Conservation (phyloP, 2,329 filamentous ascomycete genomes). For the Macrophomina pseudophaseolina region DNA sequence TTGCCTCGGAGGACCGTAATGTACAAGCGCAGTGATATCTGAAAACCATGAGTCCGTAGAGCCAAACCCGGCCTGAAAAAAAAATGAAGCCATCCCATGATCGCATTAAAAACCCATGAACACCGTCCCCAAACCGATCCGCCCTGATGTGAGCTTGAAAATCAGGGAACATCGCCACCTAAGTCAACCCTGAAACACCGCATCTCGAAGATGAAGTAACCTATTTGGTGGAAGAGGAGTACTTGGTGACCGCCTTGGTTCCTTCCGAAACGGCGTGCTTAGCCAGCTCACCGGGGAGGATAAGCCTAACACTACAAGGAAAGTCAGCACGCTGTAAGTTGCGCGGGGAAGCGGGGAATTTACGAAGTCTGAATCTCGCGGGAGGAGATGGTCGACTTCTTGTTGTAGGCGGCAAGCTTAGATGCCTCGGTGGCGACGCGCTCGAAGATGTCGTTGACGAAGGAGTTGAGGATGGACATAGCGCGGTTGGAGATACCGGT, state of each 20-base stretch:
- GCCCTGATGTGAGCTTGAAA: slow-evolving; percentile 25
- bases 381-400: slow-evolving; percentile 99
- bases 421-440: slow-evolving; percentile 97
- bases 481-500: slow-evolving; percentile 99
- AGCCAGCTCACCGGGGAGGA: slow-evolving; percentile 96
- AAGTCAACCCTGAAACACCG: slow-evolving; percentile 26
- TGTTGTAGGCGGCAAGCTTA: slow-evolving; percentile 99
- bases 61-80: slow-evolving; percentile 35
- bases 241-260: slow-evolving; percentile 99
- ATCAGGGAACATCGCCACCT: slow-evolving; percentile 28
- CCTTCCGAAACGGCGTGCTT: slow-evolving; percentile 99
- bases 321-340: slow-evolving; percentile 36
- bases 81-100: slow-evolving; percentile 55
- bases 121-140: slow-evolving; percentile 30
- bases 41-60: slow-evolving; percentile 28
- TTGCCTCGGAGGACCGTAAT: slow-evolving; percentile 43
- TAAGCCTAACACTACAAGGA: slow-evolving; percentile 75
- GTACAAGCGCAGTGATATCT: slow-evolving; percentile 39
- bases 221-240: slow-evolving; percentile 99
- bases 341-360: slow-evolving; percentile 38
- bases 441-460: slow-evolving; percentile 99
- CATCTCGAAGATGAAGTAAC: slow-evolving; percentile 32
- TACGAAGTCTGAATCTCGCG: slow-evolving; percentile 98
- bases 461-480: slow-evolving; percentile 99
- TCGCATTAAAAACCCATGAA: slow-evolving; percentile 58